phyloP scores from a whole-genome alignment of 2,329 filamentous ascomycete species.

The Periglandula ipomoeae region DNA sequence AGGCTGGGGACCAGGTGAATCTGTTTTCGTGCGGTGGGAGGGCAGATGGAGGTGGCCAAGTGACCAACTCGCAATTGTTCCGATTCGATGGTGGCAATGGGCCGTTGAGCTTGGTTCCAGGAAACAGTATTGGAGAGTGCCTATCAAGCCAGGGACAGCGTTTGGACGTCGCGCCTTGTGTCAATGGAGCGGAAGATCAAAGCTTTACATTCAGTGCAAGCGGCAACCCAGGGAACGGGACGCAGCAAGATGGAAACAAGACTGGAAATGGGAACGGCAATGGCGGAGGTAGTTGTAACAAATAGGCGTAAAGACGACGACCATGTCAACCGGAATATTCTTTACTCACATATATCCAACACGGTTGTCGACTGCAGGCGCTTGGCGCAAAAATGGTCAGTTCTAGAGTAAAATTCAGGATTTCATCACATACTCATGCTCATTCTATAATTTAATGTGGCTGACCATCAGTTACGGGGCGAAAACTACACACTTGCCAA shows the following conservation, averaged over 20 bases:
- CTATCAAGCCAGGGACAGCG: slow-evolving; percentile 27
- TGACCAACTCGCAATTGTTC: slow-evolving; percentile 44
- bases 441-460: too few species aligned
- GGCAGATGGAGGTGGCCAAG: slow-evolving; percentile 41
- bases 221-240: neutral
- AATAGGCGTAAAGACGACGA: too few species aligned
- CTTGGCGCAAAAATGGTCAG: too few species aligned
- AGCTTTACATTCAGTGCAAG: slow-evolving; percentile 2
- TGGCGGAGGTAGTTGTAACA: too few species aligned
- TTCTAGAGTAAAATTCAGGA: too few species aligned
- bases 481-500: too few species aligned
- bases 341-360: too few species aligned
- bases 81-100: slow-evolving; percentile 32
- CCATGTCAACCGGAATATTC: too few species aligned
- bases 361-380: too few species aligned
- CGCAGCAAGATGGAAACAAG: too few species aligned
- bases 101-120: slow-evolving; percentile 34
- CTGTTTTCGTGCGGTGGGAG: slow-evolving; percentile 51
- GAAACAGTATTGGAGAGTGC: slow-evolving; percentile 37
- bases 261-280: neutral
- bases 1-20: slow-evolving; percentile 34
- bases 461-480: too few species aligned
- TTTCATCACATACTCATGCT: too few species aligned
- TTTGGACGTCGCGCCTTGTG: slow-evolving; percentile 13
- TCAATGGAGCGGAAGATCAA: neutral